Percentiles rank a stretch among this genome's conserved stretches.
Evolutionary conservation across 164 flowering plant genomes (phyloP).

Genomic region (Vitis labrusca): DNA sequence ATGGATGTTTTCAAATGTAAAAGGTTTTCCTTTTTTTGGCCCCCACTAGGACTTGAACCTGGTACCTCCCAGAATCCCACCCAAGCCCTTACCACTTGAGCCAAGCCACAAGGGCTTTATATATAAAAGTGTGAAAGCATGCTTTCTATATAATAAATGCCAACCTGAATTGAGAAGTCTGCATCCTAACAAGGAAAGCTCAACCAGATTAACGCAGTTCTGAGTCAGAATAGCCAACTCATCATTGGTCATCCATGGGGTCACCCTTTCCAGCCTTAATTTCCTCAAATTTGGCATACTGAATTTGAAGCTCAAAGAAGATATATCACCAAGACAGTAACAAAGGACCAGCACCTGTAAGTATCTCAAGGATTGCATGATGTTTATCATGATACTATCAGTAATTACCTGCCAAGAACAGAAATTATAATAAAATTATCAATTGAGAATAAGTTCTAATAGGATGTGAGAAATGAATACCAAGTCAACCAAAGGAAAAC

Average conservation of each 20-base stretch:
- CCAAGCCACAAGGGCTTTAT: too few species aligned
- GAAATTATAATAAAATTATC: background rate
- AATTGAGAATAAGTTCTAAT: background rate
- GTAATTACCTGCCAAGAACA: slow-evolving; percentile 56
- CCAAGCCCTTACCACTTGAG: too few species aligned
- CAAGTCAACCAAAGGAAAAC: background rate
- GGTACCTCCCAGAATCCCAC: too few species aligned
- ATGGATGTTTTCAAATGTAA: background rate
- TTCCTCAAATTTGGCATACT: slow-evolving; percentile 56
- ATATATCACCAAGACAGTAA: slow-evolving; percentile 74
- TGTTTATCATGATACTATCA: slow-evolving; percentile 40
- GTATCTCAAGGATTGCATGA: slow-evolving; percentile 40
- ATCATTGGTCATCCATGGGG: slow-evolving; percentile 74
- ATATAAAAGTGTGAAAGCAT: background rate
- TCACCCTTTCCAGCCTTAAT: slow-evolving; percentile 68
- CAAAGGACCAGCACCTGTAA: slow-evolving; percentile 53
- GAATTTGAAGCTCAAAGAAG: slow-evolving; percentile 42
- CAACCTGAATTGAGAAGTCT: slow-evolving; percentile 61
- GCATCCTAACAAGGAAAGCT: slow-evolving; percentile 74
- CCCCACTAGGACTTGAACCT: too few species aligned
- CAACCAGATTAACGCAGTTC: slow-evolving; percentile 45
- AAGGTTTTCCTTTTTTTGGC: background rate
- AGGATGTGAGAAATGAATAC: background rate
- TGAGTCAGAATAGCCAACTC: slow-evolving; percentile 55
- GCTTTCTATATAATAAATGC: slow-evolving; percentile 8